These are phyloP conservation scores for Trichomonas gallinae DNA, from an alignment of 208 protist genomes.

Conservation along the genomic window DNA sequence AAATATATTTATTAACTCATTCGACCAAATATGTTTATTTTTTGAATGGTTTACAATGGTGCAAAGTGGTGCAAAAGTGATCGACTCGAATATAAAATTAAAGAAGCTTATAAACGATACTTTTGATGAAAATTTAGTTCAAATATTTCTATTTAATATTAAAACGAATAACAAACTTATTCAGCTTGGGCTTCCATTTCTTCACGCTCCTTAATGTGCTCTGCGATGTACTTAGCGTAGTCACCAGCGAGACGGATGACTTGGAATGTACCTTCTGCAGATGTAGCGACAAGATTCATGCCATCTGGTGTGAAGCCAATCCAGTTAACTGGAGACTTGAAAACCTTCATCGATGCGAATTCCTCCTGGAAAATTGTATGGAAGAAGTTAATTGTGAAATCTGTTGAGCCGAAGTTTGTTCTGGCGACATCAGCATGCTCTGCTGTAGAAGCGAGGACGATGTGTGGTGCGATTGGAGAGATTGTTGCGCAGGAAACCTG, in stretches of 20 bases:
- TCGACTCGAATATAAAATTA: too few species aligned
- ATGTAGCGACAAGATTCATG: not conserved
- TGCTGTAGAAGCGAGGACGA: slow-evolving; percentile 11
- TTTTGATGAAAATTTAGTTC: too few species aligned
- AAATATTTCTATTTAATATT: too few species aligned
- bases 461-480: not conserved
- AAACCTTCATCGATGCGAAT: not conserved
- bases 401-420: not conserved
- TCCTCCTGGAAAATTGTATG: not conserved
- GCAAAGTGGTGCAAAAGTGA: too few species aligned
- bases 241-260: not conserved
- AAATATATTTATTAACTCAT: too few species aligned
- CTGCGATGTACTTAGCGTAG: not conserved
- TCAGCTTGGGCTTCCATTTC: not conserved
- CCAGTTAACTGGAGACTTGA: not conserved
- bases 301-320: not conserved
- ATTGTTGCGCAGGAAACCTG: not conserved
- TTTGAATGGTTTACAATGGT: too few species aligned
- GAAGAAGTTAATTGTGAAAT: slow-evolving; percentile 17
- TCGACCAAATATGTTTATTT: too few species aligned
- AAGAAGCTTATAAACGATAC: too few species aligned
- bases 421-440: not conserved
- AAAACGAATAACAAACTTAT: too few species aligned
- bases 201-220: not conserved
- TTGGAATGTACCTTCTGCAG: not conserved